Base-by-base conservation (phyloP, 805 yeast genomes). In the Metschnikowia lachancei region DNA sequence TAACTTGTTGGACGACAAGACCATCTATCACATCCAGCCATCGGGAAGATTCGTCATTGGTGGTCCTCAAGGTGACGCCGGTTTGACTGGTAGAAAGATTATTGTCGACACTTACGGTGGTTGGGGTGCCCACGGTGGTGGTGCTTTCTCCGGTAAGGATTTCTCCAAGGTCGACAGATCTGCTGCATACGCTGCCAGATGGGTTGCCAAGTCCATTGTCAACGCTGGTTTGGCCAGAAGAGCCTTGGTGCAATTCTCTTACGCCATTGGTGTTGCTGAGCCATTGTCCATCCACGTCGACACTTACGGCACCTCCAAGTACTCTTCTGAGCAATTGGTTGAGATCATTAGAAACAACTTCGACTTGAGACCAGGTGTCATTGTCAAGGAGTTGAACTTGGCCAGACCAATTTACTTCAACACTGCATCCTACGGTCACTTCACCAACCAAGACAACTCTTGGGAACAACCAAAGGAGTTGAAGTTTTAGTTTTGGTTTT, bases 41-140 rank as follows among this genome's bases (percentile, higher is more conserved):
- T 90, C 98, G 56, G 99, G 99, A 62, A 87, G 98, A 77, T 94
- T 94, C 83, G 97, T 94, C 65, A 94, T 94, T 69, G 99, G 99
- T 78, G 99, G 99, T 73, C 99, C 99, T 61, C 99, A 94, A 77
- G 99, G 99, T 83, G 99, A 94, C 72, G 99, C 99, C 59, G 99
- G 99, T 81, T 79, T 94, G 69, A 94, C 99, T 60, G 99, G 99
- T 74, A 89, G 99, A 80, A 94, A 94, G 81, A 94, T 94, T 74
- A 94, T 94, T 65, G 99, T 94, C 69, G 99, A 94, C 76, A 95
- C 99, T 57, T 94, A 94, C 78, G 99, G 99, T 80, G 99, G 99
- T 66, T 95, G 99, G 95, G 97, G 99, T 76, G 98, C 99, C 66
- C 99, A 94, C 81, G 99, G 99, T 77, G 99, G 99, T 81, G 99